These are phyloP conservation scores for Phoenix roebelenii DNA, from an alignment of 176 grass and related monocot species.

Conservation along the genomic window DNA sequence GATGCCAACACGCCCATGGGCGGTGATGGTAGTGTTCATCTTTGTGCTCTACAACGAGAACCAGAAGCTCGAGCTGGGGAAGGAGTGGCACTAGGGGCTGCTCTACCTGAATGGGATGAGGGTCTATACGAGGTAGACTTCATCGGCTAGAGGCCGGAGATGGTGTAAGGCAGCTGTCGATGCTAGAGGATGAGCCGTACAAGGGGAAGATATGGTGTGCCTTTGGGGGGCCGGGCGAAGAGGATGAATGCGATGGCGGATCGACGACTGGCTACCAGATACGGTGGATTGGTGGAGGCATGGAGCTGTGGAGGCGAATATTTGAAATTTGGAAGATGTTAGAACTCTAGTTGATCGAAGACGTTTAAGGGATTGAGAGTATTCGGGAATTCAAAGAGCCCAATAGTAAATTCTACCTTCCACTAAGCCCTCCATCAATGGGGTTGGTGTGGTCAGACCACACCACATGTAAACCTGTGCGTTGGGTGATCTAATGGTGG, in stretches of 20 bases:
- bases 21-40: conserved; percentile 55
- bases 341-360: no score
- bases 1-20: conserved; percentile 43
- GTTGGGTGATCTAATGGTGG: no score
- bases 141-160: conserved; percentile 29
- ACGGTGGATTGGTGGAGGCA: no score
- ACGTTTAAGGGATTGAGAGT: no score
- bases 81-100: conserved; percentile 69
- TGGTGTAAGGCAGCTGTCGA: conserved; percentile 39
- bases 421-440: no score
- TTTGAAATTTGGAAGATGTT: no score
- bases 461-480: no score
- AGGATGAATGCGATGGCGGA: conserved; percentile 25
- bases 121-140: conserved; percentile 50
- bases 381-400: no score
- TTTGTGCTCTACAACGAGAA: conserved; percentile 91
- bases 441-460: no score
- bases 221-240: conserved; percentile 21
- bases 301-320: no score
- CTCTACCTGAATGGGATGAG: conserved; percentile 50
- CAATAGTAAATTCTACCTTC: no score
- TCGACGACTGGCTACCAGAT: neutral
- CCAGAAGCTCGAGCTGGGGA: conserved; percentile 51
- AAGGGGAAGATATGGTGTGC: conserved; percentile 71
- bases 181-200: conserved; percentile 38